These are phyloP conservation scores for Geotrichum phurueaensis DNA, from an alignment of 1,139 yeast species.

Conservation along the genomic window DNA sequence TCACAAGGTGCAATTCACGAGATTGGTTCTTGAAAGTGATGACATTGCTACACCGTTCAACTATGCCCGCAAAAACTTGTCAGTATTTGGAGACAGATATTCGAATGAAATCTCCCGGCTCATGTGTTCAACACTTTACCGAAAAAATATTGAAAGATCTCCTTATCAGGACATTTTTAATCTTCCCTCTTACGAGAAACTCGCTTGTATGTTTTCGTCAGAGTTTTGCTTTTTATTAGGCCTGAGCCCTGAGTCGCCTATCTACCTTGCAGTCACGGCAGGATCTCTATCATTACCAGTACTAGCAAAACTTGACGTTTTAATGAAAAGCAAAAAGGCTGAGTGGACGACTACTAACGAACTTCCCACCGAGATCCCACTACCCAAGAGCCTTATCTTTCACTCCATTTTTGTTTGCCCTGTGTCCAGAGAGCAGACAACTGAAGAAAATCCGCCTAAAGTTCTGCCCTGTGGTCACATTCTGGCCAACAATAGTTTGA, in stretches of 20 bases:
- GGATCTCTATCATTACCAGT: slow-evolving; percentile 69
- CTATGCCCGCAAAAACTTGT: slow-evolving; percentile 52
- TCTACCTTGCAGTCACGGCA: slow-evolving; percentile 60
- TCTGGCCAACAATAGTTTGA: slow-evolving; percentile 48
- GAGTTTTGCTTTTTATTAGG: slow-evolving; percentile 62
- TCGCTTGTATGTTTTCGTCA: slow-evolving; percentile 52
- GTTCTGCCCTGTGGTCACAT: slow-evolving; percentile 62
- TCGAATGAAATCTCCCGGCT: slow-evolving; percentile 49
- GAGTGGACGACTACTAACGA: slow-evolving; percentile 55
- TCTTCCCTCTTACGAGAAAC: slow-evolving; percentile 38
- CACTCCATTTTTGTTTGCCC: slow-evolving; percentile 92
- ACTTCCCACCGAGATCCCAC: slow-evolving; percentile 53
- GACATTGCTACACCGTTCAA: slow-evolving; percentile 40
- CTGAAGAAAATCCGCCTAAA: slow-evolving; percentile 53
- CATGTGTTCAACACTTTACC: slow-evolving; percentile 45
- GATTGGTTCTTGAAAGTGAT: slow-evolving; percentile 29
- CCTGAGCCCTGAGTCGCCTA: slow-evolving; percentile 64
- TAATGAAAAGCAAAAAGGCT: slow-evolving; percentile 43
- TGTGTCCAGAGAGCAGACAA: slow-evolving; percentile 77
- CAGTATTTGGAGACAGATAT: slow-evolving; percentile 41
- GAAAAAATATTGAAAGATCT: slow-evolving; percentile 35
- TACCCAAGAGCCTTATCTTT: slow-evolving; percentile 49
- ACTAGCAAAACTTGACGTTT: slow-evolving; percentile 58
- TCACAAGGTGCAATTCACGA: slow-evolving; percentile 52
- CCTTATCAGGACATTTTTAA: slow-evolving; percentile 38